These are phyloP conservation scores for Geotrichum restrictum DNA, from an alignment of 1,139 yeast genomes.

Conservation along the genomic window DNA sequence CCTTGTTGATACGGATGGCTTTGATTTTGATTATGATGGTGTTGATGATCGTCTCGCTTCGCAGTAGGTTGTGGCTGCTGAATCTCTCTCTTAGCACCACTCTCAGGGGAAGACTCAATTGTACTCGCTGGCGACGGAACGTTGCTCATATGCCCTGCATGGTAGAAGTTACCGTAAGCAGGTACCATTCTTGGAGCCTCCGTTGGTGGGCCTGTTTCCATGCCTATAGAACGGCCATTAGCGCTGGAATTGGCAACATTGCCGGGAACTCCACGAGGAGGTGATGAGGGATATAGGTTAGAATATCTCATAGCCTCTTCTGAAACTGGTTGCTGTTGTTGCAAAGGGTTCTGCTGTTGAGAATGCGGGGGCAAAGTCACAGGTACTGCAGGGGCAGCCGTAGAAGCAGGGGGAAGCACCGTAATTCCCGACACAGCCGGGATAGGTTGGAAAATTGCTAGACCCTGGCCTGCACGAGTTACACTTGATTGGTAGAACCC, in stretches of 20 bases:
- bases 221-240: background rate
- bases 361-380: conserved; percentile 13
- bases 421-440: background rate
- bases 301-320: background rate
- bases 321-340: background rate
- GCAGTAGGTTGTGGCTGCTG: background rate
- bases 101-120: background rate
- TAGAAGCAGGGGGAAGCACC: background rate
- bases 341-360: background rate
- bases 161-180: background rate
- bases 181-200: background rate
- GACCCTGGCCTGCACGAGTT: background rate
- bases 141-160: background rate
- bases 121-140: conserved; percentile 1
- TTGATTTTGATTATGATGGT: background rate
- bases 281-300: background rate
- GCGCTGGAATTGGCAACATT: background rate
- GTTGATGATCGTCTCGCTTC: background rate
- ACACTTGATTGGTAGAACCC: background rate
- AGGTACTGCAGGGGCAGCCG: background rate
- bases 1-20: background rate
- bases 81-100: background rate
- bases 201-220: too few species aligned
- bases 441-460: conserved; percentile 1
- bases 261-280: background rate